phyloP scores from a whole-genome alignment of 2,329 filamentous ascomycete genomes.

The Trichoderma breve region DNA sequence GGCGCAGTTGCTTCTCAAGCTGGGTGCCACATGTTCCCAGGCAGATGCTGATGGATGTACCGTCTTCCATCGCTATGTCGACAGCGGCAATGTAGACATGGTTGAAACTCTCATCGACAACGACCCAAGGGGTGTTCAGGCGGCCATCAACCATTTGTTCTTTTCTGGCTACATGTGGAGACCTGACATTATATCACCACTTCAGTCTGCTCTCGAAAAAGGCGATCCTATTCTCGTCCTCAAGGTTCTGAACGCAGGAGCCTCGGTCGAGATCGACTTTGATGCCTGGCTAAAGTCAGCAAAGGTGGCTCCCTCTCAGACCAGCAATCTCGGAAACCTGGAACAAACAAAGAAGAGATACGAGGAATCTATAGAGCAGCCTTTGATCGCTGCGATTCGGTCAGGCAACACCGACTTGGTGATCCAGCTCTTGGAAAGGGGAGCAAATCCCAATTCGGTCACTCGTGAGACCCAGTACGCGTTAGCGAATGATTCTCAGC shows the following conservation, averaged over 20 bases:
- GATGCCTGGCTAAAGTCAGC: slow-evolving; percentile 62
- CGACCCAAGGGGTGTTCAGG: slow-evolving; percentile 60
- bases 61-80: slow-evolving; percentile 63
- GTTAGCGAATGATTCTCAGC: slow-evolving; percentile 33
- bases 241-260: slow-evolving; percentile 63
- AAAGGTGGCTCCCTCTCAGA: slow-evolving; percentile 43
- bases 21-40: slow-evolving; percentile 72
- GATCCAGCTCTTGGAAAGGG: slow-evolving; percentile 58
- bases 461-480: slow-evolving; percentile 40
- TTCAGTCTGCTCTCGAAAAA: slow-evolving; percentile 58
- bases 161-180: slow-evolving; percentile 38
- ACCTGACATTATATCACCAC: slow-evolving; percentile 43
- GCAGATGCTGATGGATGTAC: slow-evolving; percentile 65
- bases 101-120: slow-evolving; percentile 51
- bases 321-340: slow-evolving; percentile 34
- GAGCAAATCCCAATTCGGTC: slow-evolving; percentile 64
- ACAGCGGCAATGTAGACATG: slow-evolving; percentile 46
- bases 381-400: slow-evolving; percentile 61
- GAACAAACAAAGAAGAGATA: slow-evolving; percentile 53
- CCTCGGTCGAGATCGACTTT: slow-evolving; percentile 58
- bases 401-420: slow-evolving; percentile 45
- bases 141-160: slow-evolving; percentile 65
- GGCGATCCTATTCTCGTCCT: slow-evolving; percentile 53
- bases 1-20: slow-evolving; percentile 60
- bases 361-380: slow-evolving; percentile 54